Base-by-base conservation (phyloP, 129 eudicot genomes). In the Centella asiatica region DNA sequence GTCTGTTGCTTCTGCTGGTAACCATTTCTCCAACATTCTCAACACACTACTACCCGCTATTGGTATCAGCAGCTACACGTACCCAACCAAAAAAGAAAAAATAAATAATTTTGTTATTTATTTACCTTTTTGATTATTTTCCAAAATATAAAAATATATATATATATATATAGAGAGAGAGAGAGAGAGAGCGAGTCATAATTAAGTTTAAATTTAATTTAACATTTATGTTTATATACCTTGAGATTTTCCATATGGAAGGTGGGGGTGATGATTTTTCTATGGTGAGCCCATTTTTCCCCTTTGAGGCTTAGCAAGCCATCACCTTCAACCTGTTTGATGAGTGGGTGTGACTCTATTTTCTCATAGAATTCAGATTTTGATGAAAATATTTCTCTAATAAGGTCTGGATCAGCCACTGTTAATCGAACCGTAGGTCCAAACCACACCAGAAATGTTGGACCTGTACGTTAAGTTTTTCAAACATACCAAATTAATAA, bases 211-310 rank as follows among this genome's bases (percentile, higher is more conserved):
- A n/a, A n/a, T n/a, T n/a, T n/a, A n/a, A n/a, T n/a, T n/a, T n/a
- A n/a, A n/a, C n/a, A n/a, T n/a, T n/a, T n/a, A n/a, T n/a, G n/a
- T n/a, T n/a, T n/a, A n/a, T n/a, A n/a, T n/a, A 86, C 95, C 77
- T 90, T 87, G 62, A 90, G 89, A 77, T 90, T 90, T 40, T 90
- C 95, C 81, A 85, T 81, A 80, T 87, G 90, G 79, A 90, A 90
- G 44, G 84, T 79, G 6, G 98, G 98, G 20, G 92, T 83, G 44
- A 90, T 87, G 67, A 87, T 90, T 72, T 81, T 90, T 40, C 98
- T 74, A 60, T 87, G 98, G 69, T 77, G 87, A 75, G 95, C 95
- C 98, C 97, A 87, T 84, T 87, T 87, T 59, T 84, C 85, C 17
- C 95, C 95, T 60, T 87, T 87, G 72, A 90, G 98, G 53, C 81